Base-by-base conservation (phyloP, 331 rosid species). In the Phaseolus coccineus region DNA sequence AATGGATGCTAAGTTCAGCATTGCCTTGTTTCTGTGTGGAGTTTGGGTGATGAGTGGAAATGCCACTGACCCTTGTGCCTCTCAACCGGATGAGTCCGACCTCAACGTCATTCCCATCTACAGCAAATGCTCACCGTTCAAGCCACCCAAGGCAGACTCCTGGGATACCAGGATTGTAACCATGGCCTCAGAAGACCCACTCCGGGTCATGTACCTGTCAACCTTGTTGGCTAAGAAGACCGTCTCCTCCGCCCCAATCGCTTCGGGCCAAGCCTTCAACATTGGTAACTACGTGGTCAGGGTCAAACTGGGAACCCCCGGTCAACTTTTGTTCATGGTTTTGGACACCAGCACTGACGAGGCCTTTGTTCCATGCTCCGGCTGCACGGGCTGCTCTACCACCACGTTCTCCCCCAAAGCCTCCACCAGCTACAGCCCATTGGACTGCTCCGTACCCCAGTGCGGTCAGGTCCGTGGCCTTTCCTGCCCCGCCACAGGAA, bases 41-140 rank as follows among this genome's bases (percentile, higher is more conserved):
- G 39, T 85, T 51, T 74, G 79, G 16, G 0, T 75, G 1, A 46
- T 4, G 19, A 71, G 2, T 8, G 58, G 40, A 52, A 64, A 3
- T 4, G 89, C 92, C 31, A 7, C 68, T 30, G 95, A 92, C 69
- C 94, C 90, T 0, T 94, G 97, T 73, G 79, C 87, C 31, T 70
- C 92, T 4, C 77, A 82, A 40, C 80, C 84, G 0, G 88, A 90
- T 25, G 76, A 83, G 84, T 73, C 87, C 4, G 89, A 80, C 61
- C 89, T 94, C 68, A 84, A 89, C 7, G 90, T 94, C 22, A 86
- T 94, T 33, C 98, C 98, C 67, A 77, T 91, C 66, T 92, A 87
- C 46, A 84, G 98, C 71, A 92, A 88, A 90, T 92, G 98, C 88
- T 94, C 91, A 6, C 98, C 98, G 13, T 87, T 92, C 87, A 80